Percentiles rank a stretch among this genome's conserved stretches.
Conservation (phyloP, 2,329 filamentous ascomycete species). For the Capronia coronata region DNA sequence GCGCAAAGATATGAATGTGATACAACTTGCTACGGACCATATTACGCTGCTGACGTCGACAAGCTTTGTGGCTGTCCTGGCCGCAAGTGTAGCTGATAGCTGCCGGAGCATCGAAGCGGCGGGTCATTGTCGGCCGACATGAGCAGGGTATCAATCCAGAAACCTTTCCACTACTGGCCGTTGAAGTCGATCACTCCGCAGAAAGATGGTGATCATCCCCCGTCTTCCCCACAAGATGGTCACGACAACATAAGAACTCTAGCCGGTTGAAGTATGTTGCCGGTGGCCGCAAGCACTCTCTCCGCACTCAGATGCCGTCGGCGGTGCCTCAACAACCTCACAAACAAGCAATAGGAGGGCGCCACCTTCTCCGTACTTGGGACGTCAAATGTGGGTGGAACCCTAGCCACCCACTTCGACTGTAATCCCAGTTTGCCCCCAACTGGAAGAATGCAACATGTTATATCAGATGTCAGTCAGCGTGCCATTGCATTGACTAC, state of each 20-base stretch:
- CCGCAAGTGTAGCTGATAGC: conserved; percentile 35
- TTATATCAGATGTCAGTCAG: background rate
- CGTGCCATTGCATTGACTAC: background rate
- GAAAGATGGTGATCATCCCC: background rate
- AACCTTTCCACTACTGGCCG: background rate
- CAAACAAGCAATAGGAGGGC: background rate
- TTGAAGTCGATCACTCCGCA: background rate
- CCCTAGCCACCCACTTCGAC: background rate
- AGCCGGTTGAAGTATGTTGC: conserved; percentile 1
- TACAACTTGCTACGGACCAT: conserved; percentile 42
- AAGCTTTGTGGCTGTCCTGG: background rate
- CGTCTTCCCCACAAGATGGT: background rate
- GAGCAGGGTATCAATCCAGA: conserved; percentile 3
- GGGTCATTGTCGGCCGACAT: background rate
- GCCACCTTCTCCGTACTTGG: background rate
- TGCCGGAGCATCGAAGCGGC: conserved; percentile 27
- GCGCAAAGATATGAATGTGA: background rate
- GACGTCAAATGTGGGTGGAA: background rate
- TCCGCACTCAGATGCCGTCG: background rate
- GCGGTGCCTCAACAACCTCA: background rate
- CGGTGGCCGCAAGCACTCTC: conserved; percentile 1
- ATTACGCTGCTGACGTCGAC: background rate
- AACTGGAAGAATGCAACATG: background rate
- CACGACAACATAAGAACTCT: background rate
- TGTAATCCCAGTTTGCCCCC: background rate